These are phyloP conservation scores for Hypoxylon rickii DNA, from an alignment of 495 filamentous ascomycete species.

Conservation along the genomic window DNA sequence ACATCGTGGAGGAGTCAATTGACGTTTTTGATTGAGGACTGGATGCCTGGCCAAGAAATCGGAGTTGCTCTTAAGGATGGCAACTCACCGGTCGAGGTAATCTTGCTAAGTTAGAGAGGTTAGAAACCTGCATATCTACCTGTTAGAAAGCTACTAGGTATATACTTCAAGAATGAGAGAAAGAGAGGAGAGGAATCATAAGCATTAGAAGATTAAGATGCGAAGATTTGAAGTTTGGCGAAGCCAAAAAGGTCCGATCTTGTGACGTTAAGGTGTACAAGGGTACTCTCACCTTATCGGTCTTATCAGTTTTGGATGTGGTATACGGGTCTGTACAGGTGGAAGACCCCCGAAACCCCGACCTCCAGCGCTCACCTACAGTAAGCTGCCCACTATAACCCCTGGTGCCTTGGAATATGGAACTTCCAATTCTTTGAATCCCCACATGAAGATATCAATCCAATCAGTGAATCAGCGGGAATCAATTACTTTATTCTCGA, in stretches of 20 bases:
- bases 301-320: conserved; percentile 18
- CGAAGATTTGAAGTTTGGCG: background rate
- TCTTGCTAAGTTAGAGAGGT: conserved; percentile 9
- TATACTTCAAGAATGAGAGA: background rate
- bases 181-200: background rate
- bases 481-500: no score
- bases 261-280: conserved; percentile 31
- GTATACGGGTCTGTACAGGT: no score
- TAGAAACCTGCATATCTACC: conserved; percentile 33
- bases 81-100: conserved; percentile 20
- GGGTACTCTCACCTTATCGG: conserved; percentile 24
- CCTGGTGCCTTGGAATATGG: no score
- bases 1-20: background rate
- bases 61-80: conserved; percentile 21
- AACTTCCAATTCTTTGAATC: no score
- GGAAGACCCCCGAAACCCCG: no score
- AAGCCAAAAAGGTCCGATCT: conserved; percentile 7
- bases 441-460: no score
- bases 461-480: no score
- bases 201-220: conserved; percentile 3
- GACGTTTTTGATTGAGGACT: conserved; percentile 1
- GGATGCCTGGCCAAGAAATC: conserved; percentile 7
- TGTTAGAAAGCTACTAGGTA: conserved; percentile 6
- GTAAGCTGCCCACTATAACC: no score
- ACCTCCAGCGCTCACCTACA: no score